Evolutionary conservation across 2,329 filamentous ascomycete species (phyloP), one percentile per base, ranked within the genome.

Genomic region (Diaporthe citriasiana): DNA sequence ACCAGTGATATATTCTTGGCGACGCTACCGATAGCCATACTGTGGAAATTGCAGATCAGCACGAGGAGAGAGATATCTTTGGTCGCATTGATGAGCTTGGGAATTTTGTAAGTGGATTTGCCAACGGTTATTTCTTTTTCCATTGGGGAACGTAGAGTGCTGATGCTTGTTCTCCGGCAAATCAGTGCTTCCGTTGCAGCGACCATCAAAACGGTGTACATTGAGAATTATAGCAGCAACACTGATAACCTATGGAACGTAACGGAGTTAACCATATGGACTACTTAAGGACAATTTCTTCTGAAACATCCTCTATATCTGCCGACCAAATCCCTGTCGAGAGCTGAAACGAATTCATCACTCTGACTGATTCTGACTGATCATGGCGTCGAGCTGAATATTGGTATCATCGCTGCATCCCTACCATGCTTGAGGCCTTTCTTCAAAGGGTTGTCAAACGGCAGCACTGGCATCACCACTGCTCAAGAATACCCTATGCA

Each of bases 211-310:
- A 59, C 56, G 1, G 22, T 59, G 8, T 59, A 59, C 27, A 59
- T 59, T 6, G 56, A 59, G 33, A 59, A 59, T 59, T 59, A 59
- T 4, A 59, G 56, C 56, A 59, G 56, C 22, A 59, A 38, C 22
- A 59, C 56, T 7, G 56, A 59, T 33, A 59, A 59, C 35, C 33
- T 59, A 9, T 59, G 56, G 56, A 40, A 59, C 12, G 56, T 33
- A 25, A 59, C 56, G 10, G 56, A 38, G 10, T 17, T 59, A 17
- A 59, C 56, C 10, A 59, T 59, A 59, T 38, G 56, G 56, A 59
- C 56, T 38, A 59, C 56, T 33, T 59, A 59, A 40, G 56, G 15
- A 25, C 56, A 40, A 9, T 12, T 12, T 22, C 25, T 57, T 40
- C 6, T 25, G 33, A 25, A 30, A 15, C 33, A 40, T 6, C 30